Base-by-base conservation (phyloP, 2,329 filamentous ascomycete genomes). In the Monosporascus sp. region DNA sequence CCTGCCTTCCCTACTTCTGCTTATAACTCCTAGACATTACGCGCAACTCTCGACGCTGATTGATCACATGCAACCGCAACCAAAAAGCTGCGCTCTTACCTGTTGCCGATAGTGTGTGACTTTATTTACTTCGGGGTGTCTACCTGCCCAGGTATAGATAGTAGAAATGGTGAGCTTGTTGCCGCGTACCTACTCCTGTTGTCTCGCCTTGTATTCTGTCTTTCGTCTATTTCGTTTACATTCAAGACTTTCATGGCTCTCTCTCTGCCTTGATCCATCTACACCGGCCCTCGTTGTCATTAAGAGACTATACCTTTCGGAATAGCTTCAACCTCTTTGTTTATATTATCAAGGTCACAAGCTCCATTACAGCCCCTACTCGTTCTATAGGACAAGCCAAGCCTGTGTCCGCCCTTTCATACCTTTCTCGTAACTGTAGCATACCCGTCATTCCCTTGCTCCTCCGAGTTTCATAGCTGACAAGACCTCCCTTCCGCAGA, bases 401-500 rank as follows among this genome's bases (percentile, higher is more conserved):
- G 31, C 31, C 11, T 35, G 31, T 35, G 31, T 14, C 31, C 5
- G 31, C 31, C 9, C 31, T 4, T 35, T 14, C 11, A 35, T 35
- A 35, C 9, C 9, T 35, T 35, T 14, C 31, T 35, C 9, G 11
- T 35, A 35, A 35, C 31, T 35, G 14, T 31, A 14, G 31, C 31
- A 35, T 35, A 14, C 31, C 31, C 31, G 31, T 5, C 31, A 14
- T 35, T 16, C 14, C 11, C 26, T 20, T 35, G 11, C 24, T 26
- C 16, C 27, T 24, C 19, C 3, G 17, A 17, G 27, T 24, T 24
- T 4, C 17, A 37, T 20, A 48, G 49, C 50, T 57, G 48, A 63
- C 60, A 48, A 26, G 66, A 60, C 62, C 60, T 53, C 50, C 49
- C 51, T 41, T 48, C n/a, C 37, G 51, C 67, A 81, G 76, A 78